Base-by-base conservation (phyloP, 257 asterid species). In the Nyctanthes arbortristis region DNA sequence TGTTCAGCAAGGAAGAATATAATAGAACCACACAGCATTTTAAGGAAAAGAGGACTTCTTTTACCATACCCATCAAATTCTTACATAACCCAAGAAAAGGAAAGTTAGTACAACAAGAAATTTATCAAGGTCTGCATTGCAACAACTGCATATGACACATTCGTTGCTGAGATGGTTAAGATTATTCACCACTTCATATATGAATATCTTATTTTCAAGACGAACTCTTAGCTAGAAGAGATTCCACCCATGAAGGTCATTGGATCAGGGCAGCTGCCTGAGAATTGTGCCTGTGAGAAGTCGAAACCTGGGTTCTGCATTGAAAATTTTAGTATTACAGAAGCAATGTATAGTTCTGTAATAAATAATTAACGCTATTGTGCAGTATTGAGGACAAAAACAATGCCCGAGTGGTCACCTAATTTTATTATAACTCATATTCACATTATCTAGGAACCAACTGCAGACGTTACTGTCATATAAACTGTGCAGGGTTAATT, bases 271-370 rank as follows among this genome's bases (percentile, higher is more conserved):
- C 96, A 89, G 63, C 63, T 80, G 29, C 96, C 96, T 3, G 80
- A 76, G 84, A 89, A 89, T 63, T 89, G 95, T 13, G 96, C 96
- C 77, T 89, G 95, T n/a, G 96, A 87, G 82, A 89, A 89, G 67
- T 89, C 95, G 30, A 89, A 89, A 32, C 95, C 96, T 4, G 96
- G 95, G 81, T 89, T 89, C 96, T 89, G 92, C 80, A 66, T 11
- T 60, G 10, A 5, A 35, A 66, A 49, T 16, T 59, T 27, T 34
- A 4, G 60, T 72, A 32, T 27, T 29, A 62, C 40, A 62, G 14
- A 47, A 47, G 62, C 45, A 63, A 54, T 37, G 25, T 52, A 35
- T 39, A 65, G 59, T 13, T n/a, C 39, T 18, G 22, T 18, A 5
- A 35, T 35, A 39, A 39, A 39, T 40, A 39, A 39, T n/a, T n/a